Conservation (phyloP, 2,329 filamentous ascomycete genomes). For the Cercospora janseana region DNA sequence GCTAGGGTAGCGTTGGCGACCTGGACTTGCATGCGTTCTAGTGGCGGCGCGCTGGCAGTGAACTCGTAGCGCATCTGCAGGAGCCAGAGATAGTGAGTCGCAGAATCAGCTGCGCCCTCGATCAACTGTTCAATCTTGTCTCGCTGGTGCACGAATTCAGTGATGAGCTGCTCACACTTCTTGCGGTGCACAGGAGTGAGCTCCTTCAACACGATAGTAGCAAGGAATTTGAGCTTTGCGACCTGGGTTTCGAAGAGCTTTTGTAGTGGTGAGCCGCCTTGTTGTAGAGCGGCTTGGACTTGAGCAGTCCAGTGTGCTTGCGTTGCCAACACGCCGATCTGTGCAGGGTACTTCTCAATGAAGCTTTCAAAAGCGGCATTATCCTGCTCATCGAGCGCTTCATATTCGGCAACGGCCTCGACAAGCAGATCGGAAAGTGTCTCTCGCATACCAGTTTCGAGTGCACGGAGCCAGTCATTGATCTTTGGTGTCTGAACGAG, state of each 20-base stretch:
- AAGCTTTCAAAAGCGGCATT: slow-evolving; percentile 71
- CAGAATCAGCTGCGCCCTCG: slow-evolving; percentile 67
- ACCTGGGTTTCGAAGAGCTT: slow-evolving; percentile 78
- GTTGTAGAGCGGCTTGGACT: slow-evolving; percentile 73
- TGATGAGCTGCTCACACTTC: slow-evolving; percentile 98
- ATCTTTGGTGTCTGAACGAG: slow-evolving; percentile 91
- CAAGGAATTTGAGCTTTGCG: slow-evolving; percentile 78
- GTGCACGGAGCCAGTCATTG: slow-evolving; percentile 95
- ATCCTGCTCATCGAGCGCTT: slow-evolving; percentile 67
- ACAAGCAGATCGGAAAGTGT: slow-evolving; percentile 87
- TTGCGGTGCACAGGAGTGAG: slow-evolving; percentile 83
- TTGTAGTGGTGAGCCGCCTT: slow-evolving; percentile 67
- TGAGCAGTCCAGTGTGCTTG: slow-evolving; percentile 91
- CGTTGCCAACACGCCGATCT: slow-evolving; percentile 91
- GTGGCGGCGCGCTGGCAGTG: slow-evolving; percentile 71
- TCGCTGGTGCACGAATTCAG: slow-evolving; percentile 96
- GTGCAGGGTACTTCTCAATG: slow-evolving; percentile 80
- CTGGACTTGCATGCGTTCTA: slow-evolving; percentile 81
- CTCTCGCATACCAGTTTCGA: slow-evolving; percentile 90
- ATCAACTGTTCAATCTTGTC: slow-evolving; percentile 88
- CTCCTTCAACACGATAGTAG: slow-evolving; percentile 84
- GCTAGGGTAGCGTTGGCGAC: slow-evolving; percentile 96
- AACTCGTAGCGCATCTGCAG: slow-evolving; percentile 98
- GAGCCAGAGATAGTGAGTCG: slow-evolving; percentile 87
- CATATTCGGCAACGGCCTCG: slow-evolving; percentile 81